Evolutionary conservation across 2,329 filamentous ascomycete genomes (phyloP).

Genomic region (Aspergillus neoniger): DNA sequence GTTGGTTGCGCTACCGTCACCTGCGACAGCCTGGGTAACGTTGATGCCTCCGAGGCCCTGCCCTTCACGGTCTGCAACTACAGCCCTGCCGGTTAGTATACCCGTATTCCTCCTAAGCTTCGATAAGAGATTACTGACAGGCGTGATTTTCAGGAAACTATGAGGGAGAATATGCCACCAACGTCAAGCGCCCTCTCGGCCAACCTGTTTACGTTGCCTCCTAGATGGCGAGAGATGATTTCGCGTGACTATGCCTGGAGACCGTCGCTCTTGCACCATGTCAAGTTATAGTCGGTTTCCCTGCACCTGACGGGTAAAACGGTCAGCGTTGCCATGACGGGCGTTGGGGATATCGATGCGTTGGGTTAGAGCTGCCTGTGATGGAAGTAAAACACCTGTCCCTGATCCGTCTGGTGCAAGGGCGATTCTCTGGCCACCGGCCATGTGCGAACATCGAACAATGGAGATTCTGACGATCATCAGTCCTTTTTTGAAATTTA

Average conservation of each 20-base stretch:
- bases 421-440: slow-evolving; percentile 1
- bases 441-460: slow-evolving; percentile 5
- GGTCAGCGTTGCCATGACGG: neutral
- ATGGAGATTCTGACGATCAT: slow-evolving; percentile 18
- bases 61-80: slow-evolving; percentile 92
- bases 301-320: neutral
- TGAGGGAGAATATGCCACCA: slow-evolving; percentile 53
- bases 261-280: neutral
- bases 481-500: slow-evolving; percentile 15
- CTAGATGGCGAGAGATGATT: slow-evolving; percentile 18
- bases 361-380: neutral
- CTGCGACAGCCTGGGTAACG: slow-evolving; percentile 50
- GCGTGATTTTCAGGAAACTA: slow-evolving; percentile 53
- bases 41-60: slow-evolving; percentile 47
- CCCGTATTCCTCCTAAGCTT: too few relatives aligned
- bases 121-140: slow-evolving; percentile 28
- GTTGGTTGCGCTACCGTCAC: slow-evolving; percentile 63
- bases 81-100: slow-evolving; percentile 64
- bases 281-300: neutral
- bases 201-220: slow-evolving; percentile 36
- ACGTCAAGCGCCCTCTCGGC: slow-evolving; percentile 51
- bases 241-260: slow-evolving; percentile 9
- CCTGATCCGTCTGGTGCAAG: neutral
- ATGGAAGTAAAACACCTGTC: neutral
- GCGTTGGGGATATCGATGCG: neutral